Conservation (phyloP, 2,329 filamentous ascomycete genomes). For the Aspergillus japonicus region DNA sequence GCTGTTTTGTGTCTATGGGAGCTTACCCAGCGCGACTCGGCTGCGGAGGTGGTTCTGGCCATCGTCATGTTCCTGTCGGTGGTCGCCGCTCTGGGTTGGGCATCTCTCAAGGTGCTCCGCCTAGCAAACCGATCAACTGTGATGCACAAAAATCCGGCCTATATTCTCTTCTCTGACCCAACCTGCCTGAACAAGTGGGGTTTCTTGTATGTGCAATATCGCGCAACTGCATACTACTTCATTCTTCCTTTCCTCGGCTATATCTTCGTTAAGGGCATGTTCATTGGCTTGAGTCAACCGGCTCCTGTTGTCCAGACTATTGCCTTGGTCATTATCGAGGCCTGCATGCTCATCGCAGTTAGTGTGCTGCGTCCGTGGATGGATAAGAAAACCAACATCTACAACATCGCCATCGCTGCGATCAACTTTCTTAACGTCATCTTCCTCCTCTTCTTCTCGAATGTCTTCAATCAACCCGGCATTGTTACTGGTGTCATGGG, state of each 20-base stretch:
- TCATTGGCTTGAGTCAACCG: constrained; percentile 77
- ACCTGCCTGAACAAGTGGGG: constrained; percentile 95
- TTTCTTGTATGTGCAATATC: constrained; percentile 95
- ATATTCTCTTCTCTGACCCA: constrained; percentile 96
- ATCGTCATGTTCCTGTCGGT: constrained; percentile 86
- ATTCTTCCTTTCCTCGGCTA: constrained; percentile 78
- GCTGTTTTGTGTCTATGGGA: constrained; percentile 91
- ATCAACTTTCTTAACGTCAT: constrained; percentile 90
- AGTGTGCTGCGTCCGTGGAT: constrained; percentile 89
- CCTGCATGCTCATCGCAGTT: constrained; percentile 70
- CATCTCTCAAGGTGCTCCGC: constrained; percentile 82
- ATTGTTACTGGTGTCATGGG: constrained; percentile 86
- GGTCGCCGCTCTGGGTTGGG: constrained; percentile 75
- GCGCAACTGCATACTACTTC: constrained; percentile 93
- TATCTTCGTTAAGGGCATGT: constrained; percentile 82
- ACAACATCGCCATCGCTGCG: constrained; percentile 88
- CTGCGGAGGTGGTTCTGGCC: constrained; percentile 80
- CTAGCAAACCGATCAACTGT: constrained; percentile 83
- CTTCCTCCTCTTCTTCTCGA: constrained; percentile 84
- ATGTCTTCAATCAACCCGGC: constrained; percentile 78
- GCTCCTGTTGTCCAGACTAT: constrained; percentile 73
- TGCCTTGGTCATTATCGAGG: constrained; percentile 79
- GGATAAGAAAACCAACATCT: constrained; percentile 97
- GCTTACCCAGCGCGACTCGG: constrained; percentile 79
- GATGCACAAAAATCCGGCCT: constrained; percentile 95